These are phyloP conservation scores for Acanthamoeba sp. DNA, from an alignment of 208 protist genomes.

Conservation along the genomic window DNA sequence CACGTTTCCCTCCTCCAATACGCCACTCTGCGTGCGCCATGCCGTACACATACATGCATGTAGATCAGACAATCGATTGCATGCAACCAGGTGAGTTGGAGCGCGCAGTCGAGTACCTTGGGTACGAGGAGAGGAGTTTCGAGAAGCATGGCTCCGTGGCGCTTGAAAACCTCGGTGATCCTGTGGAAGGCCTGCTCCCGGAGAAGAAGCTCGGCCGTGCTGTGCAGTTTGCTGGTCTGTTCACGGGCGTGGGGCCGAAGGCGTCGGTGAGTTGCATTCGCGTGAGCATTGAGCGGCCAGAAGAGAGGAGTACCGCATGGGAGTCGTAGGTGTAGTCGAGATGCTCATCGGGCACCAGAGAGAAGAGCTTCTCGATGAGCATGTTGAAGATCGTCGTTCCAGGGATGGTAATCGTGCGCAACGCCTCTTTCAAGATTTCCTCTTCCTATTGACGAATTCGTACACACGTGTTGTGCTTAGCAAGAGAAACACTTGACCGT, in stretches of 20 bases:
- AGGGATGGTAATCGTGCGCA: constrained; percentile 81
- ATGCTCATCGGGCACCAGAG: constrained; percentile 76
- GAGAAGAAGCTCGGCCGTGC: constrained; percentile 46
- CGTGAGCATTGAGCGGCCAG: background rate
- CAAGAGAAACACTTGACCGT: no score
- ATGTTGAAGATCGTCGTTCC: constrained; percentile 76
- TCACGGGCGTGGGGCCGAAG: background rate
- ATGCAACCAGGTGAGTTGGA: no score
- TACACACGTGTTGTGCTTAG: no score
- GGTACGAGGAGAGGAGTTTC: constrained; percentile 82
- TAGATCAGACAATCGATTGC: no score
- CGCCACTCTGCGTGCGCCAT: background rate
- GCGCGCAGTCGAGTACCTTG: constrained; percentile 70
- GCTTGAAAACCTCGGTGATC: constrained; percentile 68
- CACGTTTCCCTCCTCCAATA: constrained; percentile 51
- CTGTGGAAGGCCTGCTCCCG: constrained; percentile 66
- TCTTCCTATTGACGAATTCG: constrained; percentile 69
- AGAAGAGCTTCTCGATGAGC: constrained; percentile 83
- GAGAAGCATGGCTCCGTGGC: constrained; percentile 76
- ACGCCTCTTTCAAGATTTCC: constrained; percentile 82
- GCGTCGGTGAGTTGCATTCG: background rate
- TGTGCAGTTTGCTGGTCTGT: constrained; percentile 54
- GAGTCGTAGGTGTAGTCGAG: constrained; percentile 76
- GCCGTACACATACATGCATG: background rate
- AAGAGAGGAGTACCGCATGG: background rate